Evolutionary conservation across 2,329 filamentous ascomycete genomes (phyloP).

Genomic region (Lecanosticta acicola): DNA sequence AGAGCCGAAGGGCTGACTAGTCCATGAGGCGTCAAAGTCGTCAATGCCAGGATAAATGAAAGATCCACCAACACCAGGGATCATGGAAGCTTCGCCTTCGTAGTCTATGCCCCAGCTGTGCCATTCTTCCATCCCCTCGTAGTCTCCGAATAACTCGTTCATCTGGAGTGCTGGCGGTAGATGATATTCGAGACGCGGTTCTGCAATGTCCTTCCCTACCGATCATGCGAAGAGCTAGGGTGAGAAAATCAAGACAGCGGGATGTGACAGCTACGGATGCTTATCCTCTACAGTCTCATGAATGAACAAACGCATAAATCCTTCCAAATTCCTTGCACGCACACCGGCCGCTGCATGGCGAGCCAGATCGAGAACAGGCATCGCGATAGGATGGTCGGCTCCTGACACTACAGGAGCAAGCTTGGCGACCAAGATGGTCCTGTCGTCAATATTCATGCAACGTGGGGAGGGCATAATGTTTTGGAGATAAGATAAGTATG

Average conservation of each 20-base stretch:
- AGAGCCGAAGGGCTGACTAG: background rate
- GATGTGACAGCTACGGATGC: background rate
- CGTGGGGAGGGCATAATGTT: background rate
- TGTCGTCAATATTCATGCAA: background rate
- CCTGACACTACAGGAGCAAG: background rate
- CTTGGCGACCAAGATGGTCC: background rate
- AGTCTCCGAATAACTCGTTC: background rate
- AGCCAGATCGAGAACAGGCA: slow-evolving; percentile 7
- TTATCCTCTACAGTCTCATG: background rate
- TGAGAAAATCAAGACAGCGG: background rate
- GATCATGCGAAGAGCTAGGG: background rate
- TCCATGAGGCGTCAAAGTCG: background rate
- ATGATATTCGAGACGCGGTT: background rate
- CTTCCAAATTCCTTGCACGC: slow-evolving; percentile 13
- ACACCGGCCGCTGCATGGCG: slow-evolving; percentile 12
- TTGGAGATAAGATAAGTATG: background rate
- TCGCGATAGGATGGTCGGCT: slow-evolving; percentile 10
- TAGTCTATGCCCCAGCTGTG: background rate
- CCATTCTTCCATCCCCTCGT: background rate
- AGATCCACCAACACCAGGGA: background rate
- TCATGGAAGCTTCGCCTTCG: background rate
- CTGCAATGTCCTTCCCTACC: background rate
- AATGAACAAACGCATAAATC: background rate
- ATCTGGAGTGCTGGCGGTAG: background rate
- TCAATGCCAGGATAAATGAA: background rate